These are phyloP conservation scores for Alternaria ethzedia DNA, from an alignment of 2,329 filamentous ascomycete genomes.

Conservation along the genomic window DNA sequence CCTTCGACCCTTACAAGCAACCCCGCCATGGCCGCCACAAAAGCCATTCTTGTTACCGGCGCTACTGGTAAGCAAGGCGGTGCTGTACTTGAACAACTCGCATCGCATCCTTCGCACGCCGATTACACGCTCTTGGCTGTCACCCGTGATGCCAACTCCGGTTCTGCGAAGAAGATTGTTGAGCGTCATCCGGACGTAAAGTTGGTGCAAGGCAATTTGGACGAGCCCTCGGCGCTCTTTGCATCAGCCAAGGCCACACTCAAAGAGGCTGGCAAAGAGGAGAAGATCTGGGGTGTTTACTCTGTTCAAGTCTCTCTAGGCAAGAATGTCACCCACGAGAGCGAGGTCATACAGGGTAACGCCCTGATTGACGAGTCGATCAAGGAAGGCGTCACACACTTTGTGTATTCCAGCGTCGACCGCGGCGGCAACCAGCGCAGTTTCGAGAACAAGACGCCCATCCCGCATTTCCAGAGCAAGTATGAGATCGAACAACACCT, in stretches of 20 bases:
- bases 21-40: constrained; percentile 41
- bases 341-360: constrained; percentile 64
- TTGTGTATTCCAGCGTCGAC: constrained; percentile 70
- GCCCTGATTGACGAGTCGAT: constrained; percentile 65
- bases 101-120: constrained; percentile 40
- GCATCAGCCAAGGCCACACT: constrained; percentile 48
- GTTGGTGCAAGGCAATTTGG: constrained; percentile 65
- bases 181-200: constrained; percentile 57
- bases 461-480: constrained; percentile 70
- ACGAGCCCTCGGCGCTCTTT: constrained; percentile 60
- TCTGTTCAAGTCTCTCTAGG: constrained; percentile 63
- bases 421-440: constrained; percentile 63
- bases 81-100: constrained; percentile 52
- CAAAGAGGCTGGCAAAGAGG: constrained; percentile 39
- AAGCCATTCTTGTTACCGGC: constrained; percentile 53
- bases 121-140: constrained; percentile 64
- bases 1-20: constrained; percentile 13
- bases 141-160: constrained; percentile 63
- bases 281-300: constrained; percentile 65
- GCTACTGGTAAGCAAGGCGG: constrained; percentile 58
- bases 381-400: constrained; percentile 62
- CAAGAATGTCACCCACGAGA: constrained; percentile 50
- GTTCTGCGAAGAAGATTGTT: constrained; percentile 57
- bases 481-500: constrained; percentile 68
- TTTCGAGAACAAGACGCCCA: constrained; percentile 53